A percentile compares a stretch with the other conserved stretches of the same genome.
Evolutionary conservation across 2,329 filamentous ascomycete genomes (phyloP).

Genomic region (Talaromyces sp.): DNA sequence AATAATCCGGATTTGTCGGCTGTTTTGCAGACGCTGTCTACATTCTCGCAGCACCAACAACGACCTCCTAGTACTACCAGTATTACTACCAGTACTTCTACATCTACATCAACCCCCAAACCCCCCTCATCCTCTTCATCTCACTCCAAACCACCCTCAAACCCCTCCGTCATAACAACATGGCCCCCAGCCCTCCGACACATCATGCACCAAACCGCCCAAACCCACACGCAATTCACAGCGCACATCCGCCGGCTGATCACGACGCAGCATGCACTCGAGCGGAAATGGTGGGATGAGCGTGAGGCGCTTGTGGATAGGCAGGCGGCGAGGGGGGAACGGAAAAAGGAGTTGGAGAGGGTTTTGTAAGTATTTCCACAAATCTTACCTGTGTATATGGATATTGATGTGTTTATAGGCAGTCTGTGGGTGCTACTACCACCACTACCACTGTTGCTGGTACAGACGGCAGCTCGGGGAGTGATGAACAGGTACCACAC

Average conservation of each 20-base stretch:
- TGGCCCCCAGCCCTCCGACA: slow-evolving; percentile 49
- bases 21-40: slow-evolving; percentile 38
- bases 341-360: slow-evolving; percentile 50
- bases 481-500: not conserved
- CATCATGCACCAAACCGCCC: slow-evolving; percentile 45
- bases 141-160: not conserved
- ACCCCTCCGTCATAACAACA: slow-evolving; percentile 46
- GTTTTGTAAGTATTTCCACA: slow-evolving; percentile 42
- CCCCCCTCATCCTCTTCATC: slow-evolving; percentile 22
- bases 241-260: slow-evolving; percentile 54
- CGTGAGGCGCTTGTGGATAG: slow-evolving; percentile 48
- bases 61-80: not conserved
- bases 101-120: slow-evolving; percentile 30
- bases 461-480: not conserved
- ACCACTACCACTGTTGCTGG: slow-evolving; percentile 10
- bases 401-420: slow-evolving; percentile 25
- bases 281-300: slow-evolving; percentile 56
- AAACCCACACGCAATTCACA: slow-evolving; percentile 39
- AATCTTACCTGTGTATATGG: not conserved
- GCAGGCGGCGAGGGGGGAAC: slow-evolving; percentile 48
- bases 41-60: slow-evolving; percentile 21
- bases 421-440: slow-evolving; percentile 38
- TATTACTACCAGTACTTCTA: not conserved
- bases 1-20: slow-evolving; percentile 33
- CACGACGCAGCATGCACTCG: slow-evolving; percentile 57